These are phyloP conservation scores for Dioscorea zingiberensis DNA, from an alignment of 106 monocot species.

Conservation along the genomic window DNA sequence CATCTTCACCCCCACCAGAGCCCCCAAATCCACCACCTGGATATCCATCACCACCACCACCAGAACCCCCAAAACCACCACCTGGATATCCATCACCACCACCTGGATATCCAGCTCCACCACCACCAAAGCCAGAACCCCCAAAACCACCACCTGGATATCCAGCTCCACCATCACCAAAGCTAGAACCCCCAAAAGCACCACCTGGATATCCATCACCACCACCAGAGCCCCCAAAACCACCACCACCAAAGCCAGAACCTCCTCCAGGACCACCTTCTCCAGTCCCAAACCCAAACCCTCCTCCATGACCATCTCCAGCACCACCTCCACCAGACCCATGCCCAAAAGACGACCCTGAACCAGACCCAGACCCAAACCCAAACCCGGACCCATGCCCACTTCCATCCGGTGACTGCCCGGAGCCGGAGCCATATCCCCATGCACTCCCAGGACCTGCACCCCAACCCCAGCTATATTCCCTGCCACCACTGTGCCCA, in stretches of 20 bases:
- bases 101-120: too few relatives aligned
- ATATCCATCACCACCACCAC: too few relatives aligned
- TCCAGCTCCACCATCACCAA: conserved; percentile 9
- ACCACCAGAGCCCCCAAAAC: too few relatives aligned
- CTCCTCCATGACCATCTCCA: conserved; percentile 12
- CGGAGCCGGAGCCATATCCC: conserved; percentile 41
- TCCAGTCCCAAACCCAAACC: conserved; percentile 24
- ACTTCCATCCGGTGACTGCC: conserved; percentile 13
- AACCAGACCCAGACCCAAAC: conserved; percentile 23
- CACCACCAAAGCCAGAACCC: too few relatives aligned
- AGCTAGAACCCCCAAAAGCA: conserved; percentile 16
- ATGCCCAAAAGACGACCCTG: too few relatives aligned
- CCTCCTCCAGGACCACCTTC: conserved; percentile 17
- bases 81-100: too few relatives aligned
- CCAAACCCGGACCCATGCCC: conserved; percentile 7
- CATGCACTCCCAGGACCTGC: conserved; percentile 31
- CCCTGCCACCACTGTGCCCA: conserved; percentile 38
- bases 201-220: too few relatives aligned
- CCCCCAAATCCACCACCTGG: too few relatives aligned
- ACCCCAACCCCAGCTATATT: conserved; percentile 53
- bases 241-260: conserved; percentile 4
- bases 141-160: too few relatives aligned
- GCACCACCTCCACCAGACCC: conserved; percentile 4
- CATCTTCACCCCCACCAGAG: too few relatives aligned
- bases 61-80: too few relatives aligned